These are phyloP conservation scores for Alnus glutinosa DNA, from an alignment of 306 rosid species.

Conservation along the genomic window DNA sequence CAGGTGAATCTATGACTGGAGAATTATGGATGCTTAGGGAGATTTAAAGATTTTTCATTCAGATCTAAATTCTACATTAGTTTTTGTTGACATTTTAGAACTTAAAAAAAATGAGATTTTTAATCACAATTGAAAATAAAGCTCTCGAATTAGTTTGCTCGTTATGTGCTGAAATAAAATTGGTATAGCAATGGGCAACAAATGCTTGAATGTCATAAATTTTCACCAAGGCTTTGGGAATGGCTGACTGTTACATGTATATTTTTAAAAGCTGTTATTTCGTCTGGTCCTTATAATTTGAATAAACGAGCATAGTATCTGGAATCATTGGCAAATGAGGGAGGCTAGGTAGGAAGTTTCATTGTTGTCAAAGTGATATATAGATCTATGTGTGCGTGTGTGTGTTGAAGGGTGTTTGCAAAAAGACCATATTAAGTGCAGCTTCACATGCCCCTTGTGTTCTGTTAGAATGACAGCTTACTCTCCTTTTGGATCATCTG, in stretches of 20 bases:
- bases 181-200: not conserved
- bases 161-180: conserved; percentile 12
- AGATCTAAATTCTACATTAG: conserved; percentile 10
- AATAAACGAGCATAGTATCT: too few relatives aligned
- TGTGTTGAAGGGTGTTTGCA: not conserved
- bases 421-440: not conserved
- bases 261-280: too few relatives aligned
- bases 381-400: too few relatives aligned
- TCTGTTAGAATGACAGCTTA: not conserved
- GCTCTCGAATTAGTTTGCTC: conserved; percentile 5
- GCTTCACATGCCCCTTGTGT: not conserved
- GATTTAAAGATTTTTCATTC: conserved; percentile 20
- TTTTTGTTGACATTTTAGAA: conserved; percentile 18
- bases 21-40: not conserved
- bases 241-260: too few relatives aligned
- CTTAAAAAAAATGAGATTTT: conserved; percentile 7
- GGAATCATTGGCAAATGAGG: too few relatives aligned
- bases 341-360: too few relatives aligned
- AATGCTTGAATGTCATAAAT: too few relatives aligned
- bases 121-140: not conserved
- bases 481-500: not conserved
- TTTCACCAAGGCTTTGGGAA: too few relatives aligned
- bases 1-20: conserved; percentile 54
- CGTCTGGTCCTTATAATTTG: too few relatives aligned
- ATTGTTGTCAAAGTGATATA: too few relatives aligned